Conservation (phyloP, 164 flowering plant species). For the Macadamia integrifolia region DNA sequence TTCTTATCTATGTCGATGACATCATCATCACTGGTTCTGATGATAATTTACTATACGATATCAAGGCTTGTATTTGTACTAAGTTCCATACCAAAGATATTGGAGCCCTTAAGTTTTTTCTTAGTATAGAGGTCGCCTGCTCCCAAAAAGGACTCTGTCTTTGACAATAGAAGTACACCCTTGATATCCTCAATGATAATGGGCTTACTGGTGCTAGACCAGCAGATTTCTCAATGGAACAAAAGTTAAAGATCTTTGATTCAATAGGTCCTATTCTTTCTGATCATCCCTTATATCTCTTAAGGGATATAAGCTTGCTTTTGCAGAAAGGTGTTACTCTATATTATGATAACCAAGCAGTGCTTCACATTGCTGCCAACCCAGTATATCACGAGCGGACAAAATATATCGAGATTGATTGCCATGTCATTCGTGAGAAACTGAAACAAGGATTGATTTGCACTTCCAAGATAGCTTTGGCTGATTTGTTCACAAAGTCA, state of each 20-base stretch:
- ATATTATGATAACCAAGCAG: not conserved
- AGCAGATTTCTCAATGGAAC: conserved; percentile 10
- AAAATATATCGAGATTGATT: not conserved
- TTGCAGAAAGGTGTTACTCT: not conserved
- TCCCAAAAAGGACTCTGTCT: conserved; percentile 1
- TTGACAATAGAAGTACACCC: not conserved
- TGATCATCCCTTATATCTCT: conserved; percentile 8
- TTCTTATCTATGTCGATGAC: conserved; percentile 15
- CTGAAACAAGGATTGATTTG: conserved; percentile 3
- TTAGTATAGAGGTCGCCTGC: not conserved
- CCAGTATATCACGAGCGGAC: conserved; percentile 3
- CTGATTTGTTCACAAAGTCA: conserved; percentile 4
- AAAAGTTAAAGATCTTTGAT: conserved; percentile 4
- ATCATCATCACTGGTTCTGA: conserved; percentile 5
- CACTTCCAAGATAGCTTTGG: conserved; percentile 1
- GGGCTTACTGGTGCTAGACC: conserved; percentile 3
- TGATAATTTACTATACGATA: not conserved
- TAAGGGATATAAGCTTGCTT: conserved; percentile 5
- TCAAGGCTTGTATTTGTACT: conserved; percentile 1
- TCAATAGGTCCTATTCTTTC: not conserved
- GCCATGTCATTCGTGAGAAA: conserved; percentile 2
- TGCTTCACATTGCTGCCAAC: not conserved
- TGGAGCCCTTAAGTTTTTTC: conserved; percentile 12
- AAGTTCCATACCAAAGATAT: conserved; percentile 12
- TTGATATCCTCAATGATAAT: conserved; percentile 7